These are phyloP conservation scores for Tinospora cordifolia DNA, from an alignment of 164 flowering plant genomes.

Conservation along the genomic window DNA sequence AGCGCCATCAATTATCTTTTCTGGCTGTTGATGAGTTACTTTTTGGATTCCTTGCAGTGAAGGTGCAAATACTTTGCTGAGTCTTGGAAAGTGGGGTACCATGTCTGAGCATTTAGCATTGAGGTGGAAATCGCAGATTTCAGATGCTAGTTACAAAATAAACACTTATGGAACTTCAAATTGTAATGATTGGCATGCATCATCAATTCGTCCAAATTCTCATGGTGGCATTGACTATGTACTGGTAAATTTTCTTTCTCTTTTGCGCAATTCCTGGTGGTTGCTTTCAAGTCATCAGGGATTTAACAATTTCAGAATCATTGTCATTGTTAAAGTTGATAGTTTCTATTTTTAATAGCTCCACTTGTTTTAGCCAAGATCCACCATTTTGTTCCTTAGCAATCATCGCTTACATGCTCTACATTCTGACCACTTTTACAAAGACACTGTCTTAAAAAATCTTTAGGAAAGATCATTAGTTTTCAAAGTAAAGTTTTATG, in stretches of 20 bases:
- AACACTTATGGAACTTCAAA: constrained; percentile 36
- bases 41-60: constrained; percentile 19
- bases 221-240: constrained; percentile 39
- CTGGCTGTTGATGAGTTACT: background rate
- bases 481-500: no score
- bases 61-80: constrained; percentile 33
- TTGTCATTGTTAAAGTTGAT: no score
- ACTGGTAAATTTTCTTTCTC: constrained; percentile 23
- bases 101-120: background rate
- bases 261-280: background rate
- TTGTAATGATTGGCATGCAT: constrained; percentile 42
- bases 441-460: background rate
- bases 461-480: no score
- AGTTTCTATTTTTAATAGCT: no score
- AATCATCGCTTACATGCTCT: background rate
- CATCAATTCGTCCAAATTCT: constrained; percentile 29
- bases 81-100: constrained; percentile 3
- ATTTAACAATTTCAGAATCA: no score
- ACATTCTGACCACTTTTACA: background rate
- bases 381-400: no score
- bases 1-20: no score
- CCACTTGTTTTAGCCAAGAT: no score
- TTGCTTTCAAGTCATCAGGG: no score
- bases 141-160: constrained; percentile 18
- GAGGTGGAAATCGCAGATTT: constrained; percentile 1